Evolutionary conservation across 306 rosid genomes (phyloP), one percentile per base, ranked within the genome.

Genomic region (Myrica gale): DNA sequence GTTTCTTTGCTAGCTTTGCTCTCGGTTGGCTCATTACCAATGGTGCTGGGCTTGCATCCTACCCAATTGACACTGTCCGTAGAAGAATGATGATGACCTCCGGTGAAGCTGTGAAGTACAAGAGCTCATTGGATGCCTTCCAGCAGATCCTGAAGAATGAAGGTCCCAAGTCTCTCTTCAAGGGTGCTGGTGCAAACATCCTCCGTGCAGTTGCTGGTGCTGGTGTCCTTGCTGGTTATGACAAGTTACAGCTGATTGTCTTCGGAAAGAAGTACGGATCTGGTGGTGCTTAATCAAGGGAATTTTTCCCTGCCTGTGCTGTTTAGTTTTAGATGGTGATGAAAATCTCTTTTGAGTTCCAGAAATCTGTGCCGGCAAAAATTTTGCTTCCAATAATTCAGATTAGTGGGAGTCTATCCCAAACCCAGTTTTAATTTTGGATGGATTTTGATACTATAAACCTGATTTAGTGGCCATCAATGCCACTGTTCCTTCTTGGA

Each of bases 81-180:
- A 91, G 97, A 93, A 91, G 98, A 93, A 93, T 93, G 94, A 93
- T 93, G 98, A 93, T 93, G 98, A 93, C 98, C 21, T 93, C 98
- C 0, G 98, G 98, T 23, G 98, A 93, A 69, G 98, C 98, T 0
- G 97, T 89, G 32, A 91, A 93, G 92, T 93, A 93, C 91, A 91
- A 82, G 86, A 89, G 92, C 69, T 89, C 98, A 17, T 0, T 85
- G 5, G 96, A 93, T 74, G 98, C 97, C 3, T 93, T 93, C 55
- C 0, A 65, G 2, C 97, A 93, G 76, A 93, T 91, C 77, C 63
- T 93, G 70, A 91, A 91, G 91, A 93, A 93, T 0, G 96, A 93
- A 87, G 97, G 98, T 69, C 51, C 90, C 68, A 93, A 86, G 87
- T 91, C 98, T 20, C 83, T 93, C 78, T 93, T 93, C 67, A 93